Evolutionary conservation across 2,329 filamentous ascomycete species (phyloP), one percentile per base, ranked within the genome.

Genomic region (Aschersonia sp.): DNA sequence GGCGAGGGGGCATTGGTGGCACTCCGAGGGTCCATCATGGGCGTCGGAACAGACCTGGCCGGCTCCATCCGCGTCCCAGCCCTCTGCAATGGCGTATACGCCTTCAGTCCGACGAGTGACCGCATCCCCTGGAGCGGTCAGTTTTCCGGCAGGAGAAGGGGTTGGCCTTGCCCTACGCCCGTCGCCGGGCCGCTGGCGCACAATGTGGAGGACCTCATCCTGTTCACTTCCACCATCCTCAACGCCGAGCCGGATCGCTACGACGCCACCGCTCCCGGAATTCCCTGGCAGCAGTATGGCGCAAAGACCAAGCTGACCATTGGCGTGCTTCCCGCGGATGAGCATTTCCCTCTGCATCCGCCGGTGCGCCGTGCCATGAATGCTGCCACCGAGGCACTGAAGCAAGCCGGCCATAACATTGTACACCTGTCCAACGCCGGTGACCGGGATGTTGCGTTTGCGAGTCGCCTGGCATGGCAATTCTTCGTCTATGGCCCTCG

Each of bases 11-110:
- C 57, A 0, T 35, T 59, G 1, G 4, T 59, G 6, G 46, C 49
- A 0, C 52, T 54, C 4, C 47, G 52, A 62, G 57, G 56, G 4
- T 58, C 56, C 1, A 43, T 53, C 0, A 45, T 59, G 0, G 57
- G 57, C 1, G 55, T 59, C 0, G 57, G 57, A 6, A 59, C 51
- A 29, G 57, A 59, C n/a, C 53, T 59, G 4, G 45, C 45, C 32
- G 76, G 76, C 2, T 75, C 70, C 7, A 58, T 80, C 12, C 70
- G 76, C 5, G 66, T 67, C 6, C 66, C 66, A 0, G 74, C 76
- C 2, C 65, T 73, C 0, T 77, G 72, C 51, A 74, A 72, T 2
- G 74, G 75, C 4, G 70, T 76, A 44, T 78, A 72, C 52, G 73
- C 74, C 2, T 66, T 79, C 22, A 68, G 71, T 4, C 73, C 76